Evolutionary conservation across 148 eudicot species (phyloP).

Genomic region (Vaccinium darrowii): DNA sequence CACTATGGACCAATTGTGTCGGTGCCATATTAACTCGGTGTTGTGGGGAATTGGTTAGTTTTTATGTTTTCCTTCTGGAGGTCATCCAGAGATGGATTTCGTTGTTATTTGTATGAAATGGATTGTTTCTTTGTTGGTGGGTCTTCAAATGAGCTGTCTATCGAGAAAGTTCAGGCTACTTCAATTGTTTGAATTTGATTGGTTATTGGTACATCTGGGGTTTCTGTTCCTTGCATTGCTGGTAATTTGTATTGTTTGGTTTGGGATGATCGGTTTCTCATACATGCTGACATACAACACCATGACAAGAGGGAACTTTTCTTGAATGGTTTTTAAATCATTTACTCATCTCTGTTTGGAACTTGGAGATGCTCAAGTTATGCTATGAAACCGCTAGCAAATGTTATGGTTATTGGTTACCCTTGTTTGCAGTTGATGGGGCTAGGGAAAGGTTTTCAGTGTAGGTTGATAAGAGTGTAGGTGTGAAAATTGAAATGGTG

Average conservation of each 20-base stretch:
- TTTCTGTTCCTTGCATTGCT: neutral
- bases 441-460: neutral
- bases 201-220: neutral
- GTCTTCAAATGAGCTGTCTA: neutral
- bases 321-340: neutral
- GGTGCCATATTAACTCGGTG: neutral
- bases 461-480: neutral
- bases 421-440: neutral
- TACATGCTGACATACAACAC: neutral
- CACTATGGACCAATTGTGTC: neutral
- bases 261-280: neutral
- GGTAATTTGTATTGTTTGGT: neutral
- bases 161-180: neutral
- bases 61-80: neutral
- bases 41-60: neutral
- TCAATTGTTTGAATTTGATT: neutral
- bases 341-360: neutral
- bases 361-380: slow-evolving; percentile 3
- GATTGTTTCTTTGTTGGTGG: neutral
- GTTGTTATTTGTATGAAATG: neutral
- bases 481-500: neutral
- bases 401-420: neutral
- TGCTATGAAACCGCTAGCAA: slow-evolving; percentile 3
- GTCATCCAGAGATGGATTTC: neutral
- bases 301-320: neutral